These are phyloP conservation scores for Phytophthora sansomeana DNA, from an alignment of 352 stramenopile genomes.

Conservation along the genomic window DNA sequence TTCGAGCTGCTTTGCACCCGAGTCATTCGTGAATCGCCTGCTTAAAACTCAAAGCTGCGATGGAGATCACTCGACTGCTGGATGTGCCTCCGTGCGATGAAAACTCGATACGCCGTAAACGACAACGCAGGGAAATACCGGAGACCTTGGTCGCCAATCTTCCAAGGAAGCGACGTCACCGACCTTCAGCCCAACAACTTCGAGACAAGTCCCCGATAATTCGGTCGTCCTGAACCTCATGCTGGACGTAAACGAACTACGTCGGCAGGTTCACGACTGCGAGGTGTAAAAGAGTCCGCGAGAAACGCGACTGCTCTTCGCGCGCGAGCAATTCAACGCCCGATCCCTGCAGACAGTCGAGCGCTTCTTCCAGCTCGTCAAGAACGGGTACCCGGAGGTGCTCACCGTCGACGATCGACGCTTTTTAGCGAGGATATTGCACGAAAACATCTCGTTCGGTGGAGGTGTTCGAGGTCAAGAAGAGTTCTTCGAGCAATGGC, in stretches of 20 bases:
- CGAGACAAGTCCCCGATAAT: slow-evolving; percentile 18
- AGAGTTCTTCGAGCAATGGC: slow-evolving; percentile 53
- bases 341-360: slow-evolving; percentile 16
- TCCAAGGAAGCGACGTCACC: slow-evolving; percentile 7
- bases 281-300: slow-evolving; percentile 13
- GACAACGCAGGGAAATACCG: not conserved
- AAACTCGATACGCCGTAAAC: not conserved
- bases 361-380: slow-evolving; percentile 40
- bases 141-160: slow-evolving; percentile 26
- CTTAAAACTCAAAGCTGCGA: not conserved
- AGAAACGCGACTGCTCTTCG: slow-evolving; percentile 20
- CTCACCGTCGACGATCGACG: slow-evolving; percentile 5
- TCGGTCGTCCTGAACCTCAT: slow-evolving; percentile 31
- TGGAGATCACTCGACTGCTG: slow-evolving; percentile 7
- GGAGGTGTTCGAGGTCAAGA: slow-evolving; percentile 13
- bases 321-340: slow-evolving; percentile 27
- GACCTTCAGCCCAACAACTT: not conserved
- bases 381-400: slow-evolving; percentile 16
- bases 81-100: not conserved
- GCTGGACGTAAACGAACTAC: slow-evolving; percentile 33
- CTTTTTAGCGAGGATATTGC: slow-evolving; percentile 33
- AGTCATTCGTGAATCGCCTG: slow-evolving; percentile 2
- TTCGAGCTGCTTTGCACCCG: not conserved
- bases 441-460: slow-evolving; percentile 20
- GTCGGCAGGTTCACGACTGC: slow-evolving; percentile 26